Base-by-base conservation (phyloP, 495 filamentous ascomycete genomes). In the Cenococcum geophilum region DNA sequence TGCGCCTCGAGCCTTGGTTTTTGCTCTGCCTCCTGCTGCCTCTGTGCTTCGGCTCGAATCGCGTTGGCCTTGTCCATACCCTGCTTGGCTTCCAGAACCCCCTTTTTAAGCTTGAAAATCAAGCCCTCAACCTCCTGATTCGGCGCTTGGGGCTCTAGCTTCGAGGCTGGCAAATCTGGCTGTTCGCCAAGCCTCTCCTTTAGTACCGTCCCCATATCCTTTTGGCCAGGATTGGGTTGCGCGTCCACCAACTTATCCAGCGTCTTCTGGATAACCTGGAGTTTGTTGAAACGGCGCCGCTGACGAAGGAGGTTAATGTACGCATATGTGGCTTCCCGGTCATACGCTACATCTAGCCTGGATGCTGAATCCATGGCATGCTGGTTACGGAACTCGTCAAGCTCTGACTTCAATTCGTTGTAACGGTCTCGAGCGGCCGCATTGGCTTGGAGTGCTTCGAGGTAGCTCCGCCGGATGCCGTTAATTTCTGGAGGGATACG, bases 391-490 rank as follows among this genome's bases (percentile, higher is more conserved):
- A 57, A 34, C 20, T 65, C 58, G 22, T 59, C 65, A 2, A 74
- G 51, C 0, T 66, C 59, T 2, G 59, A 49, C 43, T 65, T 59
- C 5, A 74, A 55, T 18, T 56, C 57, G 20, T 68, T 52, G 57
- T 68, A 70, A 10, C 63, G 68, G 12, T 37, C 40, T 37, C 63
- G 65, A 9, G 69, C 70, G 12, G 42, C 47, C 6, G 50, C 11
- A 37, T 66, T 60, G 1, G 66, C 65, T 58, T 65, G 55, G 8
- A 74, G 60, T 12, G 70, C 72, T 34, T 64, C 49, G 18, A 68
- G 37, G 60, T 72, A 74, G 1, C 56, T 55, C 25, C 37, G 42
- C 10, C 67, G 65, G 16, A 60, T 49, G 10, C 61, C 59, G 14
- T 48, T 65, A 11, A 70, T 22, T 8, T 53, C 59, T 9, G 53